Base-by-base conservation (phyloP, 495 filamentous ascomycete genomes). In the Podospora pseudoanserina region DNA sequence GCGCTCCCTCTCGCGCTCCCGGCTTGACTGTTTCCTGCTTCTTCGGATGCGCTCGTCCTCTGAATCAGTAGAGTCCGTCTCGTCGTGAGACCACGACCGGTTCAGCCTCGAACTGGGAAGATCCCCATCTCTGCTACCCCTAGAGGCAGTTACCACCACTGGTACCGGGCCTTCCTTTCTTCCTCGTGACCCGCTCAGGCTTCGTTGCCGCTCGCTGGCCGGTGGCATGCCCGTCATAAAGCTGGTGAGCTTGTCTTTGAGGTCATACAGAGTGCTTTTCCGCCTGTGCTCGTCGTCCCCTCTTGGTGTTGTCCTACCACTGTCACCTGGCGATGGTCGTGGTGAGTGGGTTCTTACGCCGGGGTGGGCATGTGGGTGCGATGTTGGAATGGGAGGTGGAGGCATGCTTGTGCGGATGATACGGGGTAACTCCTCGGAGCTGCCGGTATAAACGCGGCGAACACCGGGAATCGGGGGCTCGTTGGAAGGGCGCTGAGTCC, bases 231-330 rank as follows among this genome's bases (percentile, higher is more conserved):
- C 49, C 15, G 63, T 54, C 44, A 77, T 60, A 56, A 74, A 70
- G 5, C 53, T 76, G 11, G 66, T 54, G 18, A 75, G 30, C 58
- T 73, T 74, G 16, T 73, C 72, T 66, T 71, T 74, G 60, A 73
- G 32, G 18, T 74, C 73, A 55, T 65, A 67, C 9, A 74, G 30
- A 11, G 66, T 32, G 62, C 69, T 65, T 23, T 65, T 49, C 9
- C 39, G 65, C 15, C 65, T 53, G 57, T 71, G 76, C 6, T 60
- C 16, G 0, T 73, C 70, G 2, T 76, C 75, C 30, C 55, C 60
- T 5, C 65, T 55, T 5, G 59, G 57, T 30, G 67, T 63, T 0
- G 63, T 49, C 32, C 67, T 20, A 3, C 54, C 23, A 7, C 49
- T 4, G 39, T 49, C 28, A n/a, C 34, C 26, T 23, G 23, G 27